phyloP scores from a whole-genome alignment of 202 grass and related monocot genomes.

The Brachypodium distachyon region DNA sequence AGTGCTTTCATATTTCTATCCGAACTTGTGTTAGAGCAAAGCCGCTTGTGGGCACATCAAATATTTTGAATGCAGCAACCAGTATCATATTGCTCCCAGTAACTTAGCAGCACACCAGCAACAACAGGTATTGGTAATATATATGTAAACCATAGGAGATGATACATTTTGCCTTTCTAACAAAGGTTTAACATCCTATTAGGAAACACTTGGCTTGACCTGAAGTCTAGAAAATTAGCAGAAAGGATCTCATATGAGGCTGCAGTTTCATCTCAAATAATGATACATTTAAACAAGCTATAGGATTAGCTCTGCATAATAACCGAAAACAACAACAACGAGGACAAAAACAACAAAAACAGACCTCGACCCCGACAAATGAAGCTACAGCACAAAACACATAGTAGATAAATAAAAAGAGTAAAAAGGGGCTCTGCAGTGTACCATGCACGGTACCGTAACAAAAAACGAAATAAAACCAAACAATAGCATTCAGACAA shows the following conservation, averaged over 20 bases:
- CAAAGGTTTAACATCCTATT: neutral
- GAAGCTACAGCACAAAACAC: neutral
- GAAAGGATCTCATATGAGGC: neutral
- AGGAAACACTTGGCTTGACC: neutral
- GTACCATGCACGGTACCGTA: neutral
- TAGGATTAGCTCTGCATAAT: neutral
- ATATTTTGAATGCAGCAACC: neutral
- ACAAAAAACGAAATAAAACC: neutral
- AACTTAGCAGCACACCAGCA: neutral
- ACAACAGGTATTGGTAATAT: neutral
- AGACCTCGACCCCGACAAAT: too few relatives aligned
- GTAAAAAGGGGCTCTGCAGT: neutral
- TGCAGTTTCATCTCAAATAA: neutral
- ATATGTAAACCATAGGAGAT: neutral
- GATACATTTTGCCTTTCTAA: neutral
- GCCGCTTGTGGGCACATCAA: neutral
- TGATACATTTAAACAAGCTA: neutral
- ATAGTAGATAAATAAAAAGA: neutral
- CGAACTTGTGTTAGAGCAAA: neutral
- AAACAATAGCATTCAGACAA: neutral
- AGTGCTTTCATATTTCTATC: neutral
- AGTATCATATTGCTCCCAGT: neutral
- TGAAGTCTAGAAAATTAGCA: neutral
- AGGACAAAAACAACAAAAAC: too few relatives aligned
- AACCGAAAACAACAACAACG: neutral